Base-by-base conservation (phyloP, 2,329 filamentous ascomycete genomes). In the Pseudocercospora fijiensis region DNA sequence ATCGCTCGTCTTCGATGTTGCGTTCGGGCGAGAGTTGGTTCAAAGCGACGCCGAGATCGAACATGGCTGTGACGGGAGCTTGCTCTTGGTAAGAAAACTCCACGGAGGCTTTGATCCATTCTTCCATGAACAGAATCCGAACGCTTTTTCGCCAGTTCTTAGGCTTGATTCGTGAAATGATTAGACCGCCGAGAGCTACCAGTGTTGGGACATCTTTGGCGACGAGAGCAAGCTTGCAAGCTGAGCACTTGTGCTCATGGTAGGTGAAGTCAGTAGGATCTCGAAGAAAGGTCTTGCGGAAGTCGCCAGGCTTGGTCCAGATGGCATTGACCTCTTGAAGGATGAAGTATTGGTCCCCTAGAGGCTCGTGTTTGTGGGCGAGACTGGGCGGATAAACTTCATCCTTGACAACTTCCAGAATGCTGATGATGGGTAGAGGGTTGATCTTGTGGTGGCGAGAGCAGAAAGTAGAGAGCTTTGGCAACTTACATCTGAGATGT, bases 121-220 rank as follows among this genome's bases (percentile, higher is more conserved):
- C 56, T 33, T 69, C 64, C 45, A 70, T 69, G 55, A 63, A 73
- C 30, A 47, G 20, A 3, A 72, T 64, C n/a, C 72, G 60, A 52
- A 69, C 71, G 55, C 70, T 72, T 45, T 58, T 62, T 59, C 64
- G 64, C 71, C 71, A 73, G 47, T 70, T 59, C 33, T 62, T 62
- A 26, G 67, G 61, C 33, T 60, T 52, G 28, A 73, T 61, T 3
- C 66, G 53, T 1, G 69, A 69, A n/a, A 73, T 62, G n/a, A 68
- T 64, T 30, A 71, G 30, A 10, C 61, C 70, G 1, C 70, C 71
- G 9, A 72, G 51, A 0, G 67, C 67, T 5, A 67, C 64, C 9
- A 70, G 53, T 10, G 58, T 63, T 3, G 63, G 56, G 1, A 67
- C 33, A 55, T 70, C 68, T 0, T 58, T 47, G 9, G 61, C 65